Evolutionary conservation across 495 filamentous ascomycete species (phyloP).

Genomic region (Aspergillus coremiiformis): DNA sequence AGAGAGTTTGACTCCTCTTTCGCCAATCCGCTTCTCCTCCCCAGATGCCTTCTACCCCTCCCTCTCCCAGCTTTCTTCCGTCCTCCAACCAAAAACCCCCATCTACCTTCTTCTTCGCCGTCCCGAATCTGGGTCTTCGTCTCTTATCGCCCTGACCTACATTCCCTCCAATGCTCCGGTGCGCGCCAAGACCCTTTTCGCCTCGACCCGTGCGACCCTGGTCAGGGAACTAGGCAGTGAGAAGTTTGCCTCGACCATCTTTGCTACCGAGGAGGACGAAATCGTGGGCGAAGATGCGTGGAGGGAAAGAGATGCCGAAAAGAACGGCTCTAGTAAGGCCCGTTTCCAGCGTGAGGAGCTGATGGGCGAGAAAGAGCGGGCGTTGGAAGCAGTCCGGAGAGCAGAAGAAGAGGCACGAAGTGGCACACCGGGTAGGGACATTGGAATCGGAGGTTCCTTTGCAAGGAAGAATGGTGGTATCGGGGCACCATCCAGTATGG

Average conservation of each 20-base stretch:
- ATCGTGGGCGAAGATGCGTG: conserved; percentile 63
- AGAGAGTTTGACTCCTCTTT: conserved; percentile 63
- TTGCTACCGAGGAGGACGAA: conserved; percentile 64
- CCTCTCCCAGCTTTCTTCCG: conserved; percentile 55
- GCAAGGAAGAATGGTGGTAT: conserved; percentile 33
- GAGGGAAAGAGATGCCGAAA: conserved; percentile 65
- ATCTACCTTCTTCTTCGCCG: conserved; percentile 81
- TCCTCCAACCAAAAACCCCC: conserved; percentile 66
- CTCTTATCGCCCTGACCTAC: conserved; percentile 75
- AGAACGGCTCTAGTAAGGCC: conserved; percentile 16
- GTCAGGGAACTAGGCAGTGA: conserved; percentile 82
- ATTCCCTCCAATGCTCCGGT: conserved; percentile 86
- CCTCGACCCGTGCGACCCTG: conserved; percentile 76
- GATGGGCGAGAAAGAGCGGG: conserved; percentile 81
- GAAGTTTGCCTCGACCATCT: conserved; percentile 76
- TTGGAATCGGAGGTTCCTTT: conserved; percentile 54
- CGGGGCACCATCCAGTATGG: conserved; percentile 42
- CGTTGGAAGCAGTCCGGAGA: conserved; percentile 65
- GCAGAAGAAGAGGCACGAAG: conserved; percentile 71
- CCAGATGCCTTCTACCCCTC: conserved; percentile 50
- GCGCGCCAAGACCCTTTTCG: conserved; percentile 93
- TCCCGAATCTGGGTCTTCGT: conserved; percentile 38
- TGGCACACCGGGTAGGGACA: conserved; percentile 57
- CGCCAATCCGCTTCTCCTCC: conserved; percentile 49
- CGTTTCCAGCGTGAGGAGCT: conserved; percentile 48